Base-by-base conservation (phyloP, 192 early-diverging fungal species). In the Funneliformis mosseae region DNA sequence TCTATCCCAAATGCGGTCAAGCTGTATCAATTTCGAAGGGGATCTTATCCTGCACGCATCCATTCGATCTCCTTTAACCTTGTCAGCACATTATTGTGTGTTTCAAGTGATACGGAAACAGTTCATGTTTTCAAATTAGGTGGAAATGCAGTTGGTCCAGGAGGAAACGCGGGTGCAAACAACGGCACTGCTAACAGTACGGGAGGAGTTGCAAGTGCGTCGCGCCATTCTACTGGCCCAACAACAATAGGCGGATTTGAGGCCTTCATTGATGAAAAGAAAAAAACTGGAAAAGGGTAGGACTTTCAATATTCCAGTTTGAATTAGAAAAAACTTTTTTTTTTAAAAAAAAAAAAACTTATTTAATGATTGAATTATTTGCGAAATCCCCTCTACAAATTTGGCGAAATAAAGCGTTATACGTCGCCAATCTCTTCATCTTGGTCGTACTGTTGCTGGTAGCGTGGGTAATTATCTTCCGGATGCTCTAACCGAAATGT, bases 11-110 rank as follows among this genome's bases (percentile, higher is more conserved):
- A 93, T 69, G 96, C 94, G 21, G 86, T 93, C 76, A 94, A 96
- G 78, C 86, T 98, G 23, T 94, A 92, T 81, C 96, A 98, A 86
- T 97, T 99, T 87, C 92, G 98, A 64, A 88, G 98, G 48, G 98
- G 98, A 68, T 93, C 97, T 2, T 97, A 97, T 83, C 90, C 94
- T 16, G 94, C 96, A 28, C 89, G 92, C 74, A 98, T 99, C 77
- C 96, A 94, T 77, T 97, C 96, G 10, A 89, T 99, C 28, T 89
- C 95, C 0, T 99, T 99, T 83, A 96, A 94, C 76, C 76, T 91
- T 9, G 84, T 88, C 18, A 89, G 86, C 72, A 86, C 92, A 5
- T 85, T 95, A 38, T 88, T 97, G 23, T 90, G 92, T 86, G 95
- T 95, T 5, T 96, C 95, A 7, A 94, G 92, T 71, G 98, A 95